Percentiles rank a stretch among this genome's conserved stretches.
Evolutionary conservation across 495 filamentous ascomycete species (phyloP).

Genomic region (Aspergillus saccharolyticus): DNA sequence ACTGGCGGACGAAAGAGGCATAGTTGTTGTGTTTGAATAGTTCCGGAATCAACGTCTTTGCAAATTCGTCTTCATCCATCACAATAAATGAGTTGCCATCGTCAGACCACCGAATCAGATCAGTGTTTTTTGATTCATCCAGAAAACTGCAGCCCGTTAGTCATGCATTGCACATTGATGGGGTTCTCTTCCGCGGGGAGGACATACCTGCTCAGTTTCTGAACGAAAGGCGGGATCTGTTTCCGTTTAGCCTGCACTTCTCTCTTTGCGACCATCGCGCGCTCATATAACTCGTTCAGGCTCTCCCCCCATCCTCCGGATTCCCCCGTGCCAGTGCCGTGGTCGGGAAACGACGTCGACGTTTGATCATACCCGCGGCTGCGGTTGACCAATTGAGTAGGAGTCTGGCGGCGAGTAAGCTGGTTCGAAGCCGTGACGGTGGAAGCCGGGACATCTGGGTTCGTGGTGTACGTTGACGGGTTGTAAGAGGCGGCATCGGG

Average conservation of each 20-base stretch:
- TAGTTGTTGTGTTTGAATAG: constrained; percentile 99
- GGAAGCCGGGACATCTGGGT: constrained; percentile 40
- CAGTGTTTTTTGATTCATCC: constrained; percentile 83
- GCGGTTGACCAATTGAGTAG: constrained; percentile 56
- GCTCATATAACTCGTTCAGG: constrained; percentile 70
- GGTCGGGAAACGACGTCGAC: constrained; percentile 46
- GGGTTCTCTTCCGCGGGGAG: constrained; percentile 3
- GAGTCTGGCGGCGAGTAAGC: constrained; percentile 55
- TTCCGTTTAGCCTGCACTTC: constrained; percentile 83
- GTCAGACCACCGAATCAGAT: constrained; percentile 96
- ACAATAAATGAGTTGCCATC: constrained; percentile 95
- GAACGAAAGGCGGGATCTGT: constrained; percentile 95
- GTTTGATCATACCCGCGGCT: constrained; percentile 42
- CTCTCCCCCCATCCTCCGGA: constrained; percentile 59
- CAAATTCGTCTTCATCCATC: constrained; percentile 96
- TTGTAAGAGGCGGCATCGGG: constrained; percentile 40
- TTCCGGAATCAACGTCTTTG: constrained; percentile 92
- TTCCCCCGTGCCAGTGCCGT: constrained; percentile 30
- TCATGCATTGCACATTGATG: background rate
- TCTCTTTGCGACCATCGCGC: constrained; percentile 68
- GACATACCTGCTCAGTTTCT: constrained; percentile 96
- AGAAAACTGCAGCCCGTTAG: constrained; percentile 48
- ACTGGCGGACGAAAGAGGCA: constrained; percentile 93
- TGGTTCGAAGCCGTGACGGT: constrained; percentile 54
- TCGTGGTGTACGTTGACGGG: constrained; percentile 29